Evolutionary conservation across 1,284 basidiomycete genomes (phyloP).

Genomic region (Trichosporon sp.): DNA sequence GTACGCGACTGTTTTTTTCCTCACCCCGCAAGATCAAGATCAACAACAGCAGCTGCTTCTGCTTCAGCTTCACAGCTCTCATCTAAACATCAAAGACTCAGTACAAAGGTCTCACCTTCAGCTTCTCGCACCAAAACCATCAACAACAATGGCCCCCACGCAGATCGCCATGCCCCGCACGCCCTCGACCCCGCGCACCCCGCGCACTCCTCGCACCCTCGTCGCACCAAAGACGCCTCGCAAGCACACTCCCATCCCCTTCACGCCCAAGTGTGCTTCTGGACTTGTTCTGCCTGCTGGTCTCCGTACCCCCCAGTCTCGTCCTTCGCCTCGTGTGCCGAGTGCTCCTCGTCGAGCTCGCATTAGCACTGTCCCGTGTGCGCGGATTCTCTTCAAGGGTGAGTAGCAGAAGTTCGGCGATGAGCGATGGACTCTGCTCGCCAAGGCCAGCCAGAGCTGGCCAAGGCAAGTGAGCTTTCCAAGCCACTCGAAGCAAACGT

Average conservation of each 20-base stretch:
- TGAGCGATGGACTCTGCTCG: not conserved
- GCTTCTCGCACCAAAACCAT: not conserved
- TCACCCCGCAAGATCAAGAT: not conserved
- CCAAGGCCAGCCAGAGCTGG: not conserved
- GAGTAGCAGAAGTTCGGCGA: not conserved
- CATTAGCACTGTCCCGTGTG: not conserved
- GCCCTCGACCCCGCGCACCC: not conserved
- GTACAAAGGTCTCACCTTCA: no score
- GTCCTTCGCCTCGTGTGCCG: not conserved
- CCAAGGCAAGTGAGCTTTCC: no score
- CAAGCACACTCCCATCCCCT: slow-evolving; percentile 1
- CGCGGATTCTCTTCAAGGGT: not conserved
- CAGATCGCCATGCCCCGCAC: not conserved
- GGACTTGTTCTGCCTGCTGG: not conserved
- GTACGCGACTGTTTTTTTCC: not conserved
- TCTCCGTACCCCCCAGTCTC: not conserved
- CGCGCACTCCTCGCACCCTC: not conserved
- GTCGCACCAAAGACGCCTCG: slow-evolving; percentile 1
- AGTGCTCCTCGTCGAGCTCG: not conserved
- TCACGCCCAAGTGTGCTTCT: not conserved
- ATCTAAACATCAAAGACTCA: no score
- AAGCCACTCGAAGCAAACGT: no score
- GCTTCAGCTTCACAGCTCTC: not conserved
- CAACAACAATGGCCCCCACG: not conserved
- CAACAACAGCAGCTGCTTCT: not conserved